Evolutionary conservation across 2,329 filamentous ascomycete species (phyloP), one percentile per base, ranked within the genome.

Genomic region (Penicillium hordei): DNA sequence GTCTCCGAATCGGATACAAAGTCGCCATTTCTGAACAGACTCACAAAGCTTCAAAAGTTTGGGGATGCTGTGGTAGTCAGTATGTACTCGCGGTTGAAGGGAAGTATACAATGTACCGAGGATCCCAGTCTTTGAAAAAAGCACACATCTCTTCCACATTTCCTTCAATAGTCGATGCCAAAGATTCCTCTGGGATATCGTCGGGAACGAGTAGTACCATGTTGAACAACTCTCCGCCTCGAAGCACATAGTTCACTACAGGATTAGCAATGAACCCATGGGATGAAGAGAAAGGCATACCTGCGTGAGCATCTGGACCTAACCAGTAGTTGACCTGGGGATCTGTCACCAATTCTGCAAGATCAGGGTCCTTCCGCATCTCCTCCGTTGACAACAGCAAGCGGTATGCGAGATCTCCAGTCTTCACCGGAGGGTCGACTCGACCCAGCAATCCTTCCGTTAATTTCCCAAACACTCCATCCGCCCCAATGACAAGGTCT

Each of bases 151-250:
- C 81, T 34, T 81, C 74, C 4, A 85, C 78, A 54, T 81, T 80
- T 3, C 81, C 82, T 15, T 78, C 73, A 0, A 81, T 72, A 0
- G 75, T 73, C 3, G 77, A 81, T 19, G 80, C 78, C 0, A 69
- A 46, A 0, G 85, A 81, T 1, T 80, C 79, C 5, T 78, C 74
- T 0, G 84, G 83, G 0, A 89, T 74, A 61, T 88, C 81, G 62
- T 89, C 87, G 0, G 87, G 87, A 1, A 84, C 81, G 0, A 89
- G 75, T 0, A 89, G 73, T 0, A 89, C 86, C 31, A 89, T 79
- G 33, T 71, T 71, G 36, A 71, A 70, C 1, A 70, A 52, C 17
- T 70, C 61, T 0, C 85, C 85, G 0, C 75, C 79, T 0, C 84
- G 79, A 52, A 89, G 72, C 0, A 85, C 84, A 68, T 89, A 89